Evolutionary conservation across 2,329 filamentous ascomycete genomes (phyloP).

Genomic region (Cladorrhinum sp.): DNA sequence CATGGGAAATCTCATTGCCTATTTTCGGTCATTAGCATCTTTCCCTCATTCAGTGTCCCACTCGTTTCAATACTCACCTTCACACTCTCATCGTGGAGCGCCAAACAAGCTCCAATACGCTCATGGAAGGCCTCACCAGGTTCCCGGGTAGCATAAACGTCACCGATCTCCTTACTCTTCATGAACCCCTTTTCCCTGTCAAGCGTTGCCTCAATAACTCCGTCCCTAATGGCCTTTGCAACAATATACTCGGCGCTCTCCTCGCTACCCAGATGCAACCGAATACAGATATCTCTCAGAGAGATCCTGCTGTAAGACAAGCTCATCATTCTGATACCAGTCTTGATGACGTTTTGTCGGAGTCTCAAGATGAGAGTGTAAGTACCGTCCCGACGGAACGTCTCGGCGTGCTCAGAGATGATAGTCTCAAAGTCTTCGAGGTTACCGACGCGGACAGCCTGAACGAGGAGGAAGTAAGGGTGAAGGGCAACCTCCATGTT

Average conservation of each 20-base stretch:
- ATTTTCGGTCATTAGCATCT: conserved; percentile 1
- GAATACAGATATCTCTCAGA: conserved; percentile 93
- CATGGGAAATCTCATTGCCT: conserved; percentile 99
- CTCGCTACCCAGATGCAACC: conserved; percentile 87
- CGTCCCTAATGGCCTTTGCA: conserved; percentile 95
- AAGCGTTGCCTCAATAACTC: conserved; percentile 91
- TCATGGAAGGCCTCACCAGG: conserved; percentile 97
- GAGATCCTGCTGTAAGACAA: conserved; percentile 97
- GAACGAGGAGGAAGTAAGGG: conserved; percentile 90
- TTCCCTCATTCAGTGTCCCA: conserved; percentile 28
- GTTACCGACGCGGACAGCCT: conserved; percentile 94
- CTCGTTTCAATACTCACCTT: conserved; percentile 60
- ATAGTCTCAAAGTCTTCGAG: conserved; percentile 88
- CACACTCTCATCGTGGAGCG: conserved; percentile 94
- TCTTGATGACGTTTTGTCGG: conserved; percentile 98
- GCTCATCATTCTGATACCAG: conserved; percentile 98
- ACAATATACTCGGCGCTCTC: conserved; percentile 99
- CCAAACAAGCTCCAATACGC: conserved; percentile 86
- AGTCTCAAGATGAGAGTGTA: conserved; percentile 94
- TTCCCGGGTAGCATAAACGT: conserved; percentile 93
- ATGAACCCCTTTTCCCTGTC: conserved; percentile 95
- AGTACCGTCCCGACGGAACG: conserved; percentile 89
- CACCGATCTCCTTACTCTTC: conserved; percentile 96
- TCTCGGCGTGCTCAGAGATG: conserved; percentile 75
- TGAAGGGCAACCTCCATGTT: conserved; percentile 82